These are phyloP conservation scores for Trametes versicolor DNA, from an alignment of 1,284 basidiomycete species.

Conservation along the genomic window DNA sequence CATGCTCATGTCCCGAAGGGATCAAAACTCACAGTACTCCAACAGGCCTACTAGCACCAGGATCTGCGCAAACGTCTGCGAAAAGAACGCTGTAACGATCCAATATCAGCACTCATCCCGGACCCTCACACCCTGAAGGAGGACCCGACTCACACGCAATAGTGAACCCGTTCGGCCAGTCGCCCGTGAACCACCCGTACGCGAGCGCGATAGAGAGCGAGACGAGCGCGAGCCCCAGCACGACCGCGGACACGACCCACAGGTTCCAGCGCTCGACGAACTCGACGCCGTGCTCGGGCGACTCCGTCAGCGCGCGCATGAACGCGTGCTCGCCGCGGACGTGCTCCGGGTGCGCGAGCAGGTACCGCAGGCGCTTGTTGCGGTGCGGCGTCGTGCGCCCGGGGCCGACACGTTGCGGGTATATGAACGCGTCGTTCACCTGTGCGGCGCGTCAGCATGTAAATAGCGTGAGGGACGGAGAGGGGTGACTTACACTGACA, in stretches of 20 bases:
- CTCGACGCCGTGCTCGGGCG: slow-evolving; percentile 33
- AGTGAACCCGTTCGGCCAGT: slow-evolving; percentile 33
- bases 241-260: slow-evolving; percentile 22
- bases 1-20: neutral
- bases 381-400: slow-evolving; percentile 25
- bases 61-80: slow-evolving; percentile 18
- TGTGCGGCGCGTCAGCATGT: neutral
- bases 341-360: slow-evolving; percentile 30
- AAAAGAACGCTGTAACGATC: slow-evolving; percentile 7
- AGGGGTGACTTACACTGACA: slow-evolving; percentile 12
- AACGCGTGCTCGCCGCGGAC: slow-evolving; percentile 31
- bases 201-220: slow-evolving; percentile 29
- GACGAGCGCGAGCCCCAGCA: slow-evolving; percentile 22
- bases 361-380: slow-evolving; percentile 35
- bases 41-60: slow-evolving; percentile 12
- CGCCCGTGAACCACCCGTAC: slow-evolving; percentile 22
- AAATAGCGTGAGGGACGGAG: no score
- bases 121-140: neutral
- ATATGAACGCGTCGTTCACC: slow-evolving; percentile 32
- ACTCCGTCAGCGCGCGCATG: slow-evolving; percentile 30
- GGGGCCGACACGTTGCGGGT: slow-evolving; percentile 36
- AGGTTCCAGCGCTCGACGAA: slow-evolving; percentile 38
- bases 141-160: slow-evolving; percentile 26
- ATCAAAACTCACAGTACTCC: slow-evolving; percentile 13
- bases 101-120: neutral